These are phyloP conservation scores for Leishmania arabica DNA, from an alignment of 208 protist species.

Conservation along the genomic window DNA sequence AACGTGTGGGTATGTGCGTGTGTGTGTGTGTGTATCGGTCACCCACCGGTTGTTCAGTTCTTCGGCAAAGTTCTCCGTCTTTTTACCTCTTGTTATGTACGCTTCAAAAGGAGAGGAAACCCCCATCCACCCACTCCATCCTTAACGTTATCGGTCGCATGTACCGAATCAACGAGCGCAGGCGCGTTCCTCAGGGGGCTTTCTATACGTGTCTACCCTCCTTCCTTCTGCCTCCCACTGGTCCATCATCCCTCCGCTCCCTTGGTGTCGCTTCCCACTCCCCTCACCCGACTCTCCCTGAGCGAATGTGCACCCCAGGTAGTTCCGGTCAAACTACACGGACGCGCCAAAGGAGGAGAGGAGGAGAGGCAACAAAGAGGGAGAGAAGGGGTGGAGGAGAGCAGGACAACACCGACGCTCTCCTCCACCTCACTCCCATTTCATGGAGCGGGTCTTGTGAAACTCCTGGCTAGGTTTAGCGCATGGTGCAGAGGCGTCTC, in stretches of 20 bases:
- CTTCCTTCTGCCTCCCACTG: neutral
- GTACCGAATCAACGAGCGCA: neutral
- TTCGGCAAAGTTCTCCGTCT: neutral
- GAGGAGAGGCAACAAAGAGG: neutral
- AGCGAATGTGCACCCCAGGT: neutral
- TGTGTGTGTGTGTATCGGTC: conserved; percentile 4
- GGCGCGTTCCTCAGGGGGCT: neutral
- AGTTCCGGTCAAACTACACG: neutral
- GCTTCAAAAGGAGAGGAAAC: neutral
- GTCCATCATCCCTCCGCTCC: neutral
- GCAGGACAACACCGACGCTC: neutral
- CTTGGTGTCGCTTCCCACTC: neutral
- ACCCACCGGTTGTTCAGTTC: neutral
- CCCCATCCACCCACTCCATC: neutral
- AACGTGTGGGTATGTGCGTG: neutral
- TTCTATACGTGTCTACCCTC: neutral
- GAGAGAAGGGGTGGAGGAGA: neutral
- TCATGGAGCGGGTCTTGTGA: neutral
- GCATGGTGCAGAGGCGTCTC: neutral
- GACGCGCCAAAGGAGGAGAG: neutral
- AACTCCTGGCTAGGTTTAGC: neutral
- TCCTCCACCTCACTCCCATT: neutral
- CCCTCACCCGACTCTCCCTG: neutral
- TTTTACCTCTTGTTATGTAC: conserved; percentile 3
- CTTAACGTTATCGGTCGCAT: neutral